Evolutionary conservation across 306 rosid genomes (phyloP).

Genomic region (Begonia peltatifolia): DNA sequence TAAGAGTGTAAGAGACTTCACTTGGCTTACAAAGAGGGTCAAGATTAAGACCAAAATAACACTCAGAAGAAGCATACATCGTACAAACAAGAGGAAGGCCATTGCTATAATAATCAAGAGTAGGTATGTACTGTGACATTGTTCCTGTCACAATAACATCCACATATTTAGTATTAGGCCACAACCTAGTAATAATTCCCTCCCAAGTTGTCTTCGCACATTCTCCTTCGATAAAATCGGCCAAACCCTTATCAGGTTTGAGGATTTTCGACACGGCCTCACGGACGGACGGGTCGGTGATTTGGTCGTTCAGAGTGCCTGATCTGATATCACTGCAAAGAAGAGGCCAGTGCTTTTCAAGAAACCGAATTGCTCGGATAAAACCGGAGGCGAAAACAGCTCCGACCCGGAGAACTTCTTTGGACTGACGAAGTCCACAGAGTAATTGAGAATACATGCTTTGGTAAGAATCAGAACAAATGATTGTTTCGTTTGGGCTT

Average conservation of each 20-base stretch:
- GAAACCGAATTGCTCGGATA: conserved; percentile 62
- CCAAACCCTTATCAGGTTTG: conserved; percentile 38
- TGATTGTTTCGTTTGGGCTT: conserved; percentile 69
- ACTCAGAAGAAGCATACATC: conserved; percentile 86
- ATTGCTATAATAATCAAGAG: conserved; percentile 62
- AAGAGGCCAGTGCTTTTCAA: conserved; percentile 49
- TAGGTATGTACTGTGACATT: conserved; percentile 87
- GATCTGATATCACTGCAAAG: conserved; percentile 52
- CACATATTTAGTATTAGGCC: conserved; percentile 87
- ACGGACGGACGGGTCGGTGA: conserved; percentile 33
- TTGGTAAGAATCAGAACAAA: conserved; percentile 75
- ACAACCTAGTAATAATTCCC: conserved; percentile 64
- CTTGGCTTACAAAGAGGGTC: conserved; percentile 63
- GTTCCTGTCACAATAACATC: conserved; percentile 94
- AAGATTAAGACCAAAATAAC: conserved; percentile 77
- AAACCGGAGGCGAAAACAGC: conserved; percentile 80
- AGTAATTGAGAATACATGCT: conserved; percentile 86
- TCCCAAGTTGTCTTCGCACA: conserved; percentile 50
- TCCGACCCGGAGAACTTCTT: conserved; percentile 56
- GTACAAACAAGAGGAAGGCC: conserved; percentile 80
- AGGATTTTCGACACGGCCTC: conserved; percentile 44
- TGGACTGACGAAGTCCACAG: conserved; percentile 61
- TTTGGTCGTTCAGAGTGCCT: conserved; percentile 33
- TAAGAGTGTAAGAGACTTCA: conserved; percentile 69
- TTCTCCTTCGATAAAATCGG: conserved; percentile 36